A percentile compares a stretch with the other conserved stretches of the same genome.
Evolutionary conservation across 495 filamentous ascomycete genomes (phyloP).

Genomic region (Talaromyces proteolyticus): DNA sequence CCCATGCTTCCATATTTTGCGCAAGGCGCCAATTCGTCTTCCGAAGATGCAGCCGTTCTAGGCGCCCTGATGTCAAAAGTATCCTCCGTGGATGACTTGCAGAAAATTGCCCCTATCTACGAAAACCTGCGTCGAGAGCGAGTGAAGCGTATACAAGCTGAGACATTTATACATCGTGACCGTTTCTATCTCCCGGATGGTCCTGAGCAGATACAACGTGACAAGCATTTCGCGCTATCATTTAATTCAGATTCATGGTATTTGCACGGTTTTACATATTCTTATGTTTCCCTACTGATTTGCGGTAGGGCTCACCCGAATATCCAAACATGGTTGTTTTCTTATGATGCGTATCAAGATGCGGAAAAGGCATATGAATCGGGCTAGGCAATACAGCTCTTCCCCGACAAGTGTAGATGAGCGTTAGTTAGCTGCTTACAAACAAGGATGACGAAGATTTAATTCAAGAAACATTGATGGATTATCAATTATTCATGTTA

Average conservation of each 20-base stretch:
- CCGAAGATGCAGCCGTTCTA: constrained; percentile 47
- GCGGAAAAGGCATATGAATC: no score
- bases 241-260: background rate
- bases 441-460: no score
- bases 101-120: constrained; percentile 46
- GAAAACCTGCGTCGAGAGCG: constrained; percentile 55
- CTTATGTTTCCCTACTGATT: no score
- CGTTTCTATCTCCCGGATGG: constrained; percentile 56
- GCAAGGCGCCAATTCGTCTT: constrained; percentile 46
- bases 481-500: no score
- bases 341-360: constrained; percentile 5
- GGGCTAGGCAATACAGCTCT: no score
- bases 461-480: no score
- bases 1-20: constrained; percentile 65
- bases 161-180: constrained; percentile 46
- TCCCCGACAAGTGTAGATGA: no score
- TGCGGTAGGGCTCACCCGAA: background rate
- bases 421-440: no score
- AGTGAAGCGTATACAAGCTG: constrained; percentile 50
- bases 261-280: no score
- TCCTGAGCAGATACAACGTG: constrained; percentile 6
- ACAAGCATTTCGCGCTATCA: background rate
- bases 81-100: constrained; percentile 33
- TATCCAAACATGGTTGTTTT: constrained; percentile 1
- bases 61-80: constrained; percentile 36